Base-by-base conservation (phyloP, 495 filamentous ascomycete genomes). In the Penicillium dipodomyicola region DNA sequence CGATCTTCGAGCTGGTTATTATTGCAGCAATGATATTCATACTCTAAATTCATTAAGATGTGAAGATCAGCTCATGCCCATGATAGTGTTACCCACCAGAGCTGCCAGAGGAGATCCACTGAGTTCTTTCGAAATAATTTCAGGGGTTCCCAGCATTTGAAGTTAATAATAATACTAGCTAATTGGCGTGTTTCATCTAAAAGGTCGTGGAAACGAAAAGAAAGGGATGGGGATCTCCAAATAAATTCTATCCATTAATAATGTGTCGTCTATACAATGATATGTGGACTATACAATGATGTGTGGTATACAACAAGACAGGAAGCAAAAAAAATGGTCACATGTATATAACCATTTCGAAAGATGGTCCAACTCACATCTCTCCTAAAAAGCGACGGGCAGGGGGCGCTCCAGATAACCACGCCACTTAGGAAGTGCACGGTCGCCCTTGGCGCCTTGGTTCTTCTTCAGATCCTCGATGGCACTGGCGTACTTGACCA, bases 401-500 rank as follows among this genome's bases (percentile, higher is more conserved):
- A 85, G 61, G 57, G 79, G 79, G 33, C 74, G 73, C 62, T 72
- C 58, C 50, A 75, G 49, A 63, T 82, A 84, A 9, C 77, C 79
- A 4, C 74, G 66, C 82, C 82, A 85, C 49, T 65, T 56, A n/a
- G 82, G 80, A 50, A 75, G 65, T 17, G 71, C 76, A 22, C 80
- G 71, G 60, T 76, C 68, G 59, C 67, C 75, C 60, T 57, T 54
- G 5, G 70, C 75, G 8, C 61, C 67, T 6, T 67, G 65, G 14
- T 52, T 64, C 23, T 74, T 59, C 67, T 80, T 73, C 52, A 87
- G 67, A 67, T 89, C 83, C 71, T 90, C 87, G 65, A 90, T 87
- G 14, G 87, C 88, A 66, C 80, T 84, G 8, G 77, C 86, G 59
- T 78, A 88, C 71, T 78, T 83, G 48, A 90, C 72, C 53, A 90